A percentile compares a stretch with the other conserved stretches of the same genome.
These are phyloP conservation scores for Graphilbum fragrans DNA, from an alignment of 2,329 filamentous ascomycete genomes.

Conservation along the genomic window DNA sequence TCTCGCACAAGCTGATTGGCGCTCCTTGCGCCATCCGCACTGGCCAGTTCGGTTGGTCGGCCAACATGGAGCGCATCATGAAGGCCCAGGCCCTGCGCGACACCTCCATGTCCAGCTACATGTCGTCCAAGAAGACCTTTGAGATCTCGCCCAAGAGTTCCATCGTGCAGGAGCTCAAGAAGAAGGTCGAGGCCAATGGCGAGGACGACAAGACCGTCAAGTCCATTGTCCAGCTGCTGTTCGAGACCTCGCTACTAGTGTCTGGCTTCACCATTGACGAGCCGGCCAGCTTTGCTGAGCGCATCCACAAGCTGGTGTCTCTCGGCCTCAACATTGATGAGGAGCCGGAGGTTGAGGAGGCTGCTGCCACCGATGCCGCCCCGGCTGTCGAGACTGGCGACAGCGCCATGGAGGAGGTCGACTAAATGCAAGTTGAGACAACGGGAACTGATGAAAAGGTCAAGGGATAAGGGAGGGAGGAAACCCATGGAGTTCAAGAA, in stretches of 20 bases:
- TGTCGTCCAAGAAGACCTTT: conserved; percentile 99
- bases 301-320: conserved; percentile 99
- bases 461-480: neutral
- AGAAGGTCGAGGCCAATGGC: conserved; percentile 94
- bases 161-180: conserved; percentile 98
- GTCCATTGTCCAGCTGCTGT: conserved; percentile 95
- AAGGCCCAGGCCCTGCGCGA: conserved; percentile 99
- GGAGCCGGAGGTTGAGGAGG: conserved; percentile 62
- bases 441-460: neutral
- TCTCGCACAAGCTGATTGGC: conserved; percentile 91
- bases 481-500: neutral
- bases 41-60: conserved; percentile 98
- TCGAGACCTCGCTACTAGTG: conserved; percentile 96
- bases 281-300: conserved; percentile 93
- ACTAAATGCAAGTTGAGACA: conserved; percentile 46
- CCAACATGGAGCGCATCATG: conserved; percentile 99
- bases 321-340: conserved; percentile 96
- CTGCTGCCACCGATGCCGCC: conserved; percentile 42
- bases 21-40: conserved; percentile 98
- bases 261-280: conserved; percentile 99
- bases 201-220: conserved; percentile 99
- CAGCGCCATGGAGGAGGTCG: conserved; percentile 99
- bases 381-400: conserved; percentile 55
- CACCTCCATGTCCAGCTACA: conserved; percentile 99
- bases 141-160: conserved; percentile 98